Percentiles rank a stretch among this genome's conserved stretches.
phyloP scores from a whole-genome alignment of 805 yeast species.

The Tetrapisispora namnaoensis region DNA sequence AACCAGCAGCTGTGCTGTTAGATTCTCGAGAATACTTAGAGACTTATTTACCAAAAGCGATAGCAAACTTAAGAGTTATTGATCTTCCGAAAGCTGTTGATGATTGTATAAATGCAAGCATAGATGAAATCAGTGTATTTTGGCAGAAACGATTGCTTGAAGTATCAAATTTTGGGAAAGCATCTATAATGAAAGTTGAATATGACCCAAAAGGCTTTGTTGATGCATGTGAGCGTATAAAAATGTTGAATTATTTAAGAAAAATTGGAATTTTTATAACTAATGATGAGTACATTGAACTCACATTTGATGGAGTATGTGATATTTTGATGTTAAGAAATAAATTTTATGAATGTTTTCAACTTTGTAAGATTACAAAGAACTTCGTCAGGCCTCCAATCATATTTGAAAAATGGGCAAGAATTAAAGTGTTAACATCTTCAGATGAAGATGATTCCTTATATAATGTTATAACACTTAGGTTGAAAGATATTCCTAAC shows the following conservation, averaged over 20 bases:
- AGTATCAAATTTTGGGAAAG: conserved; percentile 82
- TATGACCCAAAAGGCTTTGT: conserved; percentile 56
- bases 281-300: conserved; percentile 36
- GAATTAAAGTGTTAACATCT: conserved; percentile 51
- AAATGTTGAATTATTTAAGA: conserved; percentile 60
- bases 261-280: conserved; percentile 65
- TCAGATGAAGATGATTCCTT: conserved; percentile 50
- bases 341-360: conserved; percentile 51
- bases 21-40: conserved; percentile 67
- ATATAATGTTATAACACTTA: conserved; percentile 35
- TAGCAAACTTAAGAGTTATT: conserved; percentile 56
- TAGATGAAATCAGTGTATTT: conserved; percentile 63
- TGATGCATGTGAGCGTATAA: conserved; percentile 47
- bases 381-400: conserved; percentile 3
- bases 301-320: conserved; percentile 52
- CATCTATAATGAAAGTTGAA: conserved; percentile 39
- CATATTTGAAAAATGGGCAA: conserved; percentile 75
- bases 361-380: conserved; percentile 43
- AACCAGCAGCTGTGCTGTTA: conserved; percentile 70
- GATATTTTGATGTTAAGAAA: conserved; percentile 48
- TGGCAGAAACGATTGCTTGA: conserved; percentile 73
- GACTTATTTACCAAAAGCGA: conserved; percentile 67
- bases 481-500: conserved; percentile 5
- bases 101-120: conserved; percentile 63
- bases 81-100: conserved; percentile 51